A percentile compares a stretch with the other conserved stretches of the same genome.
phyloP scores from a whole-genome alignment of 2,329 filamentous ascomycete genomes.

The Cladobotryum protrusum region DNA sequence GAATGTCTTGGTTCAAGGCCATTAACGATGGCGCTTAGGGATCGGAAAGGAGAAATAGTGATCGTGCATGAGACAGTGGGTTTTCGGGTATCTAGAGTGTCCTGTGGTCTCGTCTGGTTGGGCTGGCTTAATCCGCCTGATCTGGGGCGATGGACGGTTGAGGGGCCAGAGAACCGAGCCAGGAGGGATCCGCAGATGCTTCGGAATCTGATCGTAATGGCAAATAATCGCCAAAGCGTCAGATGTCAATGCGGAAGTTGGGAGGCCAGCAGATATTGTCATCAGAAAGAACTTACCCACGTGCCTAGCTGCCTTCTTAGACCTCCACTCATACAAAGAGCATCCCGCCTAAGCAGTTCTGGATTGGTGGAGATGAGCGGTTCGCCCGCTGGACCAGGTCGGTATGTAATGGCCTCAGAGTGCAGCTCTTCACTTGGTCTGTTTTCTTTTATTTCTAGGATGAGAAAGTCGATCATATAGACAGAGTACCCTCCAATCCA shows the following conservation, averaged over 20 bases:
- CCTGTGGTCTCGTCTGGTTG: background rate
- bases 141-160: background rate
- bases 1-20: too few species aligned
- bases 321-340: background rate
- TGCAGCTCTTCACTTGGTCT: background rate
- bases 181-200: too few species aligned
- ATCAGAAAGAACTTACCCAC: background rate
- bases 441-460: background rate
- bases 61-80: background rate
- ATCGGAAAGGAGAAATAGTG: background rate
- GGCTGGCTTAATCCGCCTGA: background rate
- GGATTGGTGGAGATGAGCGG: background rate
- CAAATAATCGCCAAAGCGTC: background rate
- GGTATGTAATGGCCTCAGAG: background rate
- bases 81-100: background rate
- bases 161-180: too few species aligned
- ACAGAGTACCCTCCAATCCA: too few species aligned
- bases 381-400: background rate
- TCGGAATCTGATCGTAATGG: too few species aligned
- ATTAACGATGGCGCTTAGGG: background rate
- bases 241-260: background rate
- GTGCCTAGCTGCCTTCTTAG: conserved; percentile 1
- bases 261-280: background rate
- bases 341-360: background rate
- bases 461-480: too few species aligned